Evolutionary conservation across 2,329 filamentous ascomycete species (phyloP), one percentile per base, ranked within the genome.

Genomic region (Colletotrichum orchidophilum): DNA sequence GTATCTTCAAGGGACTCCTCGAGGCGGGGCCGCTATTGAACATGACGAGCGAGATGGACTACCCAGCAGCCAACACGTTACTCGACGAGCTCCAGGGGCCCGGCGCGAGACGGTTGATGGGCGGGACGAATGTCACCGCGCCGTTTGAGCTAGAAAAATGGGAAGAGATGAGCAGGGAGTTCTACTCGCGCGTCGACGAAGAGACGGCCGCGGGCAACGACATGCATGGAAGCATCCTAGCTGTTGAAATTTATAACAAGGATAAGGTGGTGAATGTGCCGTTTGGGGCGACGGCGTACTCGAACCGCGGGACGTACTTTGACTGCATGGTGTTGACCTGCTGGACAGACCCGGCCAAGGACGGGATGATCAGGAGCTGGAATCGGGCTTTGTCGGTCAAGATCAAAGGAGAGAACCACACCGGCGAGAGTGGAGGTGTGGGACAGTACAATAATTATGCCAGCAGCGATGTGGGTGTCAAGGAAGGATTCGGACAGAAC

Each of bases 171-270:
- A 75, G 80, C 7, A 75, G 78, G 1, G 73, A 63, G 2, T 81
- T 83, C 42, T 77, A 76, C 63, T n/a, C 65, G 1, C 76, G 77
- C 12, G 74, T 76, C 3, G 73, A 77, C 27, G 50, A 66, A 12
- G 61, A 74, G 5, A 53, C 75, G 1, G 46, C 29, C 5, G 31
- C 50, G 12, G 76, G 75, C 5, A 75, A 79, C 5, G 78, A 81
- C 18, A 69, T 69, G 66, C 52, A 60, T 5, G 72, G 79, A 13
- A 79, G 75, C 49, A 66, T 78, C 1, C 75, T 84, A 3, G 76
- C 83, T 1, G 81, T 85, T 5, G 85, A 88, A 71, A 78, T 83
- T 27, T 80, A 82, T 27, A 80, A 85, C 24, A 81, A 82, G 64
- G 74, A 76, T 3, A 82, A 83, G 74, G 77, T 83, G 27, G 77